Evolutionary conservation across 192 early-diverging fungal genomes (phyloP), one percentile per base, ranked within the genome.

Genomic region (Martensiomyces pterosporus): DNA sequence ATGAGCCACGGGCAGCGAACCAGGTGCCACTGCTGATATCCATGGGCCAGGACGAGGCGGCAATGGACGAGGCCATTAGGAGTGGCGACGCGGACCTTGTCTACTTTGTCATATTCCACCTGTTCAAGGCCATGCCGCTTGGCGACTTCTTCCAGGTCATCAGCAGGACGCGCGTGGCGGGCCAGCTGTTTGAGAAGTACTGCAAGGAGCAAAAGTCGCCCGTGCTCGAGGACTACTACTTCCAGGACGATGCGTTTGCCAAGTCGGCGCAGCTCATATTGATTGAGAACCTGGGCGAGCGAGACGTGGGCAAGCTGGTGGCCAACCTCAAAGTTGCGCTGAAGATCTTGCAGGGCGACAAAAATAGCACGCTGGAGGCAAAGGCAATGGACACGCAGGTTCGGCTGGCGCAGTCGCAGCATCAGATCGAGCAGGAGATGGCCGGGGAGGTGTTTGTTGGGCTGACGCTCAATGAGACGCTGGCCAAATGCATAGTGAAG

Each of bases 1-100:
- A 91, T 66, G 97, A 99, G 60, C 91, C 94, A 15, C 82, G 87
- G 8, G 89, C 95, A 1, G 90, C 88, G 9, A 88, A 87, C 74
- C 94, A 98, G 62, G 95, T 99, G 3, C 95, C 94, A 22, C 55
- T 98, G 15, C 65, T 99, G 14, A 85, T 98, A 41, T 86, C 84
- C 24, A 96, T 99, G 94, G 76, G 88, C 49, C 84, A 94, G 57
- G 90, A 96, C 39, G 85, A 87, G 24, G 54, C 86, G 3, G 93
- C 97, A 0, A 76, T 99, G 53, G 67, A 78, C 9, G 93, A 92
- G 37, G 94, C 95, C 0, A 87, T 98, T 24, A 88, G 88, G 42
- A 96, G 93, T 60, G 90, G 94, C 0, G 93, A 99, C 43, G 88
- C 91, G 7, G 95, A 99, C 70, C 80, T 99, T 78, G 93, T 94